A percentile compares a stretch with the other conserved stretches of the same genome.
Evolutionary conservation across 805 yeast genomes (phyloP).

Genomic region (Debaryomyces hansenii): DNA sequence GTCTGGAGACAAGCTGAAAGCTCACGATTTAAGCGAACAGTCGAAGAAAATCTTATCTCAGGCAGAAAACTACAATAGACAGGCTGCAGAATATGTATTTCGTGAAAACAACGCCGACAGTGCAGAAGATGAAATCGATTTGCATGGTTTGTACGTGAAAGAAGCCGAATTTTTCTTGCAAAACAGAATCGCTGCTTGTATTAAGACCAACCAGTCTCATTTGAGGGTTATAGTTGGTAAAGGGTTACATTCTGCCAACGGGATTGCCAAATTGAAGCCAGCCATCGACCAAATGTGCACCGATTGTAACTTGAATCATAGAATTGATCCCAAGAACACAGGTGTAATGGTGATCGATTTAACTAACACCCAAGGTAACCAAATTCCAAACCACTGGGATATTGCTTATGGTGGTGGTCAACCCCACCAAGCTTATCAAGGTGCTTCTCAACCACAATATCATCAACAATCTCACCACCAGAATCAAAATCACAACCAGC

Average conservation of each 20-base stretch:
- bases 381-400: constrained; percentile 36
- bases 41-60: constrained; percentile 58
- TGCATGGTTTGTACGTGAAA: constrained; percentile 87
- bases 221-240: constrained; percentile 90
- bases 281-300: constrained; percentile 79
- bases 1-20: constrained; percentile 68
- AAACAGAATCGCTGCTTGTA: constrained; percentile 67
- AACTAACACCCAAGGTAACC: constrained; percentile 19
- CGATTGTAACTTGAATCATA: constrained; percentile 59
- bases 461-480: constrained; percentile 23
- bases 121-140: constrained; percentile 82
- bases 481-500: constrained; percentile 21
- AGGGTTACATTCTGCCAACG: constrained; percentile 79
- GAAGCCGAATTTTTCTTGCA: constrained; percentile 83
- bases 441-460: constrained; percentile 20
- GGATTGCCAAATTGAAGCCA: constrained; percentile 85
- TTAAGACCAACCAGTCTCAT: constrained; percentile 56
- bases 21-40: constrained; percentile 69
- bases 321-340: constrained; percentile 67
- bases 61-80: constrained; percentile 69
- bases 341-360: constrained; percentile 81
- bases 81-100: constrained; percentile 91
- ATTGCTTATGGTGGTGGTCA: constrained; percentile 2
- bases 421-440: constrained; percentile 21
- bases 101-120: constrained; percentile 85